Percentiles rank a stretch among this genome's conserved stretches.
Conservation (phyloP, 495 filamentous ascomycete species). For the Aspergillus cavernicola region DNA sequence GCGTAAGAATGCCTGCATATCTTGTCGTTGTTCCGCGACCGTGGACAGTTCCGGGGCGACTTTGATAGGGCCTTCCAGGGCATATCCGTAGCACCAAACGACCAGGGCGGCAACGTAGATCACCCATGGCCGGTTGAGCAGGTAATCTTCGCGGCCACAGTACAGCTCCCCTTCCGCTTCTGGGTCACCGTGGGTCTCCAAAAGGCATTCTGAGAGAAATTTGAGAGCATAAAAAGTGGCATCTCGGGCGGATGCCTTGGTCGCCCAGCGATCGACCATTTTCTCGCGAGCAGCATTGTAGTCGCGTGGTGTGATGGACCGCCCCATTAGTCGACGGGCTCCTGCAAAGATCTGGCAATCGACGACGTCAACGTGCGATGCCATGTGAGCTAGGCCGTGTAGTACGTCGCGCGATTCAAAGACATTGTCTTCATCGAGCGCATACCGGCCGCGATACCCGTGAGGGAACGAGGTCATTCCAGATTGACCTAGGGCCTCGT, state of each 20-base stretch:
- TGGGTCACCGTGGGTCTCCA: slow-evolving; percentile 43
- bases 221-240: slow-evolving; percentile 91
- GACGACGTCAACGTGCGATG: slow-evolving; percentile 96
- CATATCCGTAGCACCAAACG: slow-evolving; percentile 94
- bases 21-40: slow-evolving; percentile 60
- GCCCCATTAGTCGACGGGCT: slow-evolving; percentile 76
- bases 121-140: slow-evolving; percentile 96
- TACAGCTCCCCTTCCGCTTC: slow-evolving; percentile 44
- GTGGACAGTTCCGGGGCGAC: slow-evolving; percentile 48
- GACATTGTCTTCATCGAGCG: slow-evolving; percentile 66
- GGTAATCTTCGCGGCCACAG: slow-evolving; percentile 80
- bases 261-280: slow-evolving; percentile 89
- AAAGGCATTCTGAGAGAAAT: slow-evolving; percentile 76
- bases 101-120: slow-evolving; percentile 89
- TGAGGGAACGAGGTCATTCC: slow-evolving; percentile 35
- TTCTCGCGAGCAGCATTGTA: slow-evolving; percentile 73
- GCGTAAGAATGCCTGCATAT: slow-evolving; percentile 77
- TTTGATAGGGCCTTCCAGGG: slow-evolving; percentile 74
- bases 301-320: slow-evolving; percentile 79
- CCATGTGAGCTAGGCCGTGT: slow-evolving; percentile 95
- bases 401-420: slow-evolving; percentile 85
- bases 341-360: slow-evolving; percentile 96
- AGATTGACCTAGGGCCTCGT: slow-evolving; percentile 65
- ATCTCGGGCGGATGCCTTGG: slow-evolving; percentile 85
- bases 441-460: slow-evolving; percentile 38